Conservation (phyloP, 2,329 filamentous ascomycete species). For the Verruconis gallopava region DNA sequence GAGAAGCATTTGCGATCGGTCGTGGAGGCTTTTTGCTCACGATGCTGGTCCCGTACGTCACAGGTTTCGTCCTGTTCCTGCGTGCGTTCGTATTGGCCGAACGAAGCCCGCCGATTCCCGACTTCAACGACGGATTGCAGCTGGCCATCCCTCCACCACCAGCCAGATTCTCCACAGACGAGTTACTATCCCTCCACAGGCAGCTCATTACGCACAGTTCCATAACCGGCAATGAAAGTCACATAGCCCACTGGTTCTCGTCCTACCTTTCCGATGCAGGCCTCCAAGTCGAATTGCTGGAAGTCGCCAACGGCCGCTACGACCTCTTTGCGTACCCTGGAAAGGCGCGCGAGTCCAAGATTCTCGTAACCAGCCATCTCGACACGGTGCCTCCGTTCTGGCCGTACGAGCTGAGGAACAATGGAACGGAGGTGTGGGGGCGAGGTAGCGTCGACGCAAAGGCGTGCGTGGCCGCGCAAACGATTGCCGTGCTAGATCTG, state of each 20-base stretch:
- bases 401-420: conserved; percentile 47
- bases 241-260: conserved; percentile 55
- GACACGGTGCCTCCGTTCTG: conserved; percentile 64
- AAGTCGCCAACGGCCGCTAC: conserved; percentile 42
- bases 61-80: too few relatives aligned
- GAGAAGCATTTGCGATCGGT: too few relatives aligned
- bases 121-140: too few relatives aligned
- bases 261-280: conserved; percentile 48
- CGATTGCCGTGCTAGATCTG: conserved; percentile 50
- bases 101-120: too few relatives aligned
- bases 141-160: background rate
- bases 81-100: too few relatives aligned
- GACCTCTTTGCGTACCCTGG: conserved; percentile 62
- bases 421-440: conserved; percentile 48
- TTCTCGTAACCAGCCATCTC: conserved; percentile 70
- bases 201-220: conserved; percentile 64
- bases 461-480: conserved; percentile 53
- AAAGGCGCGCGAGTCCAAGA: conserved; percentile 37
- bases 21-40: too few relatives aligned
- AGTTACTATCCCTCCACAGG: conserved; percentile 60
- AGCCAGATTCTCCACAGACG: conserved; percentile 14
- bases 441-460: conserved; percentile 57
- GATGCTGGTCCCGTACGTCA: too few relatives aligned
- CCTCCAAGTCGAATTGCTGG: conserved; percentile 51
- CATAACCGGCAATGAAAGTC: conserved; percentile 53